Percentiles rank a stretch among this genome's conserved stretches.
phyloP scores from a whole-genome alignment of 139 green algal species.

The Marvania coccoides region DNA sequence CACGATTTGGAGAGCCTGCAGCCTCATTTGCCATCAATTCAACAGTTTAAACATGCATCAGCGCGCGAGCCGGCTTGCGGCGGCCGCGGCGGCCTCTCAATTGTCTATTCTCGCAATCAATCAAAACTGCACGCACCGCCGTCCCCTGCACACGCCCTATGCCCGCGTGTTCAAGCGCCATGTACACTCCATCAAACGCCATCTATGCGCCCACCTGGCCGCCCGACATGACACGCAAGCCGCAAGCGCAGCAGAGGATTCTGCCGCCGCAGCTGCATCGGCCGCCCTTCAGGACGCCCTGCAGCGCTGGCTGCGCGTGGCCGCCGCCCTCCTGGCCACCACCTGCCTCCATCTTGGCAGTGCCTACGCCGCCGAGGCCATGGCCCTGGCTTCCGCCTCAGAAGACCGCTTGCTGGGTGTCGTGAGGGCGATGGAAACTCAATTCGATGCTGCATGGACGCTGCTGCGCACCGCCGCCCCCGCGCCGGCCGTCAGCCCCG shows the following conservation, averaged over 20 bases:
- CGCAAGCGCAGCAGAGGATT: neutral
- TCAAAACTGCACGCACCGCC: neutral
- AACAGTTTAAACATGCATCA: neutral
- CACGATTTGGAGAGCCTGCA: no score
- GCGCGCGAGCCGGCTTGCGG: neutral
- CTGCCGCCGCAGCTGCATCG: neutral
- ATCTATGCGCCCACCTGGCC: neutral
- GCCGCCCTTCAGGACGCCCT: neutral
- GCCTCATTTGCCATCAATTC: no score
- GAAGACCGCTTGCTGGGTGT: conserved; percentile 25
- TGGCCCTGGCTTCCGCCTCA: conserved; percentile 6
- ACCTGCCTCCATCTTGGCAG: conserved; percentile 6
- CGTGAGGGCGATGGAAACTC: conserved; percentile 8
- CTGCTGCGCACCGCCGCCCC: neutral
- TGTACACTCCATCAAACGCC: neutral
- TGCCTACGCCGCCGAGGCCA: neutral
- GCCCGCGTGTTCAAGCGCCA: neutral
- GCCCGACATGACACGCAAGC: neutral
- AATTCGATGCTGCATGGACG: conserved; percentile 7
- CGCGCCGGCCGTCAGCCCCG: neutral
- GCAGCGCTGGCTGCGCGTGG: neutral
- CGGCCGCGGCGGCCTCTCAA: neutral
- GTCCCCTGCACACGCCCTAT: neutral
- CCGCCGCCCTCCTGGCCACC: neutral
- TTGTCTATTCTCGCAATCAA: neutral